phyloP scores from a whole-genome alignment of 2,329 filamentous ascomycete species.

The Colletotrichum sp. region DNA sequence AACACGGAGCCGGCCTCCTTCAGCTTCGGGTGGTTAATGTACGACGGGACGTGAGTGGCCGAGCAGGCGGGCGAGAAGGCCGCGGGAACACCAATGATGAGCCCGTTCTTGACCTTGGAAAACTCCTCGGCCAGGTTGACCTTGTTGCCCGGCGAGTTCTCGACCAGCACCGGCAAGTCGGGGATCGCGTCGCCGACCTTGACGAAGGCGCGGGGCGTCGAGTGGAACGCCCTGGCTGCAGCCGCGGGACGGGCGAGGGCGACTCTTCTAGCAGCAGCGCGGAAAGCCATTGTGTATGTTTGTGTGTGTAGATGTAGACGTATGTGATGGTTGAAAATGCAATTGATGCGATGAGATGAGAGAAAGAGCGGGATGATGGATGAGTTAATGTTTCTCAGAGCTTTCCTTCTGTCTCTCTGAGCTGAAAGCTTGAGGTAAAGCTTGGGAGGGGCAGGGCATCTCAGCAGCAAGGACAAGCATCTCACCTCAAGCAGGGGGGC shows the following conservation, averaged over 20 bases:
- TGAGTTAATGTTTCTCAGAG: neutral
- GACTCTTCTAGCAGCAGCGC: slow-evolving; percentile 36
- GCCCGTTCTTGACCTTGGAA: slow-evolving; percentile 65
- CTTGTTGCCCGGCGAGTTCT: slow-evolving; percentile 90
- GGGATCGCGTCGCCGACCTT: slow-evolving; percentile 83
- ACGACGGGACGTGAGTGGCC: slow-evolving; percentile 79
- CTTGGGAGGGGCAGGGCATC: neutral
- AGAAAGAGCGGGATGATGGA: neutral
- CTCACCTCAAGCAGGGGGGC: neutral
- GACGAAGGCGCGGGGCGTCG: slow-evolving; percentile 67
- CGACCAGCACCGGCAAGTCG: slow-evolving; percentile 75
- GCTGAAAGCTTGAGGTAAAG: slow-evolving; percentile 8
- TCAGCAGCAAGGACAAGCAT: neutral
- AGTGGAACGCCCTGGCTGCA: slow-evolving; percentile 62
- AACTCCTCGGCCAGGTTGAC: slow-evolving; percentile 85
- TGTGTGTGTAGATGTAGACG: neutral
- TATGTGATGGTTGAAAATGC: neutral
- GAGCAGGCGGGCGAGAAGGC: slow-evolving; percentile 71
- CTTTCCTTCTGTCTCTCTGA: neutral
- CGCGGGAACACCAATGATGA: slow-evolving; percentile 86
- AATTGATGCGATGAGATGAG: neutral
- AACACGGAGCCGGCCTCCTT: slow-evolving; percentile 85
- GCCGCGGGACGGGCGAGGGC: slow-evolving; percentile 33
- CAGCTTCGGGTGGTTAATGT: slow-evolving; percentile 79
- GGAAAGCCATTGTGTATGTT: slow-evolving; percentile 38